A percentile compares a stretch with the other conserved stretches of the same genome.
phyloP scores from a whole-genome alignment of 1,284 basidiomycete genomes.

The Cutaneotrichosporon dermatis region DNA sequence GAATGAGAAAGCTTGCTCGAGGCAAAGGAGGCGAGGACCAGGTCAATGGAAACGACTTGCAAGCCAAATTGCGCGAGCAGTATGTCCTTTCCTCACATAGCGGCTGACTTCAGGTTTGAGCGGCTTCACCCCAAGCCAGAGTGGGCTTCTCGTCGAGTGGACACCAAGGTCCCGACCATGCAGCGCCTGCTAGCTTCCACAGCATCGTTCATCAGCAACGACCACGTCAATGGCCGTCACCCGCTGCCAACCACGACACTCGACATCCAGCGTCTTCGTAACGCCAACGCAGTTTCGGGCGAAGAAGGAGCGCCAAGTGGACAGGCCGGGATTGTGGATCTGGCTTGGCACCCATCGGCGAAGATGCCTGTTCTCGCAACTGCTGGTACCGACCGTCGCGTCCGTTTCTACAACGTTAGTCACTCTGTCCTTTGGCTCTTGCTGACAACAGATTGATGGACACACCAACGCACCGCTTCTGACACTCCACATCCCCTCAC shows the following conservation, averaged over 20 bases:
- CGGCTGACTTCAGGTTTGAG: constrained; percentile 55
- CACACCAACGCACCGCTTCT: constrained; percentile 87
- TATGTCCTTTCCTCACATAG: constrained; percentile 38
- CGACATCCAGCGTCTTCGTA: constrained; percentile 76
- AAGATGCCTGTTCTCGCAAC: constrained; percentile 67
- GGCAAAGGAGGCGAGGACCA: constrained; percentile 58
- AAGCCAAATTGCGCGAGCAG: constrained; percentile 75
- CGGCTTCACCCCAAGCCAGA: constrained; percentile 81
- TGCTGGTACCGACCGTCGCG: constrained; percentile 76
- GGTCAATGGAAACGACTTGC: constrained; percentile 78
- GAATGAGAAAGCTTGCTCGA: constrained; percentile 69
- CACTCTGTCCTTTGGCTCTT: not conserved
- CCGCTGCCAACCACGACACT: constrained; percentile 62
- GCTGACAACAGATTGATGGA: constrained; percentile 69
- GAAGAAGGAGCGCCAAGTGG: constrained; percentile 57
- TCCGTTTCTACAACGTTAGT: constrained; percentile 83
- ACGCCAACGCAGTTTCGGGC: constrained; percentile 62
- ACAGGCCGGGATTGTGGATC: constrained; percentile 70
- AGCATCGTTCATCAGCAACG: constrained; percentile 49
- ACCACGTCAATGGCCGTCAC: constrained; percentile 32
- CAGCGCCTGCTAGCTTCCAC: constrained; percentile 54
- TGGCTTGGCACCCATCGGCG: constrained; percentile 61
- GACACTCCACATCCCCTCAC: constrained; percentile 82
- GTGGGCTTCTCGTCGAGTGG: constrained; percentile 60
- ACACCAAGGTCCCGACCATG: constrained; percentile 31